Conservation (phyloP, 129 eudicot genomes). For the Cynara cardunculus region DNA sequence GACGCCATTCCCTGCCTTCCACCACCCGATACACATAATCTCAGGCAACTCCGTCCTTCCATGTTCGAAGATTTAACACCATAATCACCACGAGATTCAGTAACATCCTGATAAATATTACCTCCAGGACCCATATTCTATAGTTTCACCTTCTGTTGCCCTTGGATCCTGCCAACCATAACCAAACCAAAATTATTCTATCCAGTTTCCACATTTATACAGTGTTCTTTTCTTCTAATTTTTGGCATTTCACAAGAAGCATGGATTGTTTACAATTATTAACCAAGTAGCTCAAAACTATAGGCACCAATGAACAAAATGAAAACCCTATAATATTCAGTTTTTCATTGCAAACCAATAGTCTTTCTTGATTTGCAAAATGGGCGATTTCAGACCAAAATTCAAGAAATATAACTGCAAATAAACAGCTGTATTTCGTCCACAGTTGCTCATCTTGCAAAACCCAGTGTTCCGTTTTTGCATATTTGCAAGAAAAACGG, state of each 20-base stretch:
- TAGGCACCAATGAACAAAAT: not conserved
- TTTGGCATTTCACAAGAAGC: not conserved
- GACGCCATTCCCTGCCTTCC: constrained; percentile 45
- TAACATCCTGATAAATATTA: constrained; percentile 30
- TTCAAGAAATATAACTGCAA: constrained; percentile 7
- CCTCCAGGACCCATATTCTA: constrained; percentile 57
- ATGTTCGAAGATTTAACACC: constrained; percentile 38
- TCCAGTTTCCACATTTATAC: not conserved
- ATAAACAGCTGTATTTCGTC: not conserved
- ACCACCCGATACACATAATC: constrained; percentile 34
- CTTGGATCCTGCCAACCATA: constrained; percentile 27
- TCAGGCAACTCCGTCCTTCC: constrained; percentile 40
- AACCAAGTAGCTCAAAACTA: not conserved
- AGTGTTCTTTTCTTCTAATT: not conserved
- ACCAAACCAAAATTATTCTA: not conserved
- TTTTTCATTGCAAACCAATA: not conserved
- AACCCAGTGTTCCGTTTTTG: not conserved
- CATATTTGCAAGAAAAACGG: not conserved
- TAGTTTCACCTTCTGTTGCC: not conserved
- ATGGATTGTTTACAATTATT: not conserved
- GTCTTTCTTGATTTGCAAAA: not conserved
- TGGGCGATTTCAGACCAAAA: not conserved
- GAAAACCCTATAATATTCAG: not conserved
- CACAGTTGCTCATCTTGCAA: not conserved
- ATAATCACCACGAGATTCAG: constrained; percentile 44